A percentile compares a stretch with the other conserved stretches of the same genome.
These are phyloP conservation scores for Torrubiella hemipterigena DNA, from an alignment of 2,329 filamentous ascomycete genomes.

Conservation along the genomic window DNA sequence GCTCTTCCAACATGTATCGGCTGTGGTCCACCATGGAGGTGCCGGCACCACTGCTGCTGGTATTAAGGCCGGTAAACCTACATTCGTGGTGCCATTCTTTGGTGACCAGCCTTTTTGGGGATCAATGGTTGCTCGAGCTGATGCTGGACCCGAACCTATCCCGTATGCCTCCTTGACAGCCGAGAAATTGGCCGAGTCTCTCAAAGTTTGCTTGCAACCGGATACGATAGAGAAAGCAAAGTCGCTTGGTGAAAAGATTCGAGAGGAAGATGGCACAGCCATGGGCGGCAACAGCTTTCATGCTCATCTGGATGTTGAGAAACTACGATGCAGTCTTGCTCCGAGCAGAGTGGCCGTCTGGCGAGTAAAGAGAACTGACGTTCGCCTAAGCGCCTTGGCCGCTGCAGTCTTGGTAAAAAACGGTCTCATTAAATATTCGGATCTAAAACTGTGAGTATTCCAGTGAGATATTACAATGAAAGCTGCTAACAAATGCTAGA, in stretches of 20 bases:
- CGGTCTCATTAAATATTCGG: slow-evolving; percentile 52
- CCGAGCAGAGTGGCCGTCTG: slow-evolving; percentile 62
- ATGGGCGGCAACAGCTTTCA: slow-evolving; percentile 59
- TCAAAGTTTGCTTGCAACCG: slow-evolving; percentile 46
- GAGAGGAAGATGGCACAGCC: slow-evolving; percentile 52
- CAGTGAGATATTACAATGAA: neutral
- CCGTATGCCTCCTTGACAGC: slow-evolving; percentile 56
- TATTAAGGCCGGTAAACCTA: slow-evolving; percentile 69
- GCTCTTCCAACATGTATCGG: slow-evolving; percentile 71
- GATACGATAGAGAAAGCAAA: slow-evolving; percentile 44
- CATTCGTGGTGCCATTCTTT: slow-evolving; percentile 77
- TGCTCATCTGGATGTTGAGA: slow-evolving; percentile 52
- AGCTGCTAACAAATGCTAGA: slow-evolving; percentile 17
- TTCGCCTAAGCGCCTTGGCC: slow-evolving; percentile 59
- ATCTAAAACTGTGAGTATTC: slow-evolving; percentile 59
- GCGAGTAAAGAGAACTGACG: slow-evolving; percentile 56
- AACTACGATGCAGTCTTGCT: slow-evolving; percentile 57
- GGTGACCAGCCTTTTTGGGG: slow-evolving; percentile 81
- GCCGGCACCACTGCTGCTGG: slow-evolving; percentile 81
- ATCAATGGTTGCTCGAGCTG: slow-evolving; percentile 59
- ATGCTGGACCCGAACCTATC: slow-evolving; percentile 60
- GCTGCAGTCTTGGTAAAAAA: slow-evolving; percentile 56
- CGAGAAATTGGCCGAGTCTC: slow-evolving; percentile 53
- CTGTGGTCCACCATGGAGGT: slow-evolving; percentile 78
- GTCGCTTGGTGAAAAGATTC: slow-evolving; percentile 51